Percentiles rank a stretch among this genome's conserved stretches.
Conservation (phyloP, 2,329 filamentous ascomycete genomes). For the Epicoccum sorghinum region DNA sequence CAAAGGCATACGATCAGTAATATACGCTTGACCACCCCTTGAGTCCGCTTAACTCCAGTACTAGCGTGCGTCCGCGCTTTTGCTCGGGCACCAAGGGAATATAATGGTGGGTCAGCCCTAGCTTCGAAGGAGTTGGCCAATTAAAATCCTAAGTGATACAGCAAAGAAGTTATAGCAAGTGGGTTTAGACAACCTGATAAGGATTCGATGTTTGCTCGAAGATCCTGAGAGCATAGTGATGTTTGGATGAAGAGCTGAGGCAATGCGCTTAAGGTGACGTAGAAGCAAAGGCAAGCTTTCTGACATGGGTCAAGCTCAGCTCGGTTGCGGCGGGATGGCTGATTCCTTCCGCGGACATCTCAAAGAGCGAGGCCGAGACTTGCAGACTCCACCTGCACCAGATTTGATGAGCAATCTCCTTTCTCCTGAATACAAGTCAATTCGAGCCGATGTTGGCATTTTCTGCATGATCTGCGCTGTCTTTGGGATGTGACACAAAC, state of each 20-base stretch:
- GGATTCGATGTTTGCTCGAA: neutral
- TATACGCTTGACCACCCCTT: slow-evolving; percentile 1
- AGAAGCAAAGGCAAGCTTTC: neutral
- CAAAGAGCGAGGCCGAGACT: slow-evolving; percentile 3
- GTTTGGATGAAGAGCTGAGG: neutral
- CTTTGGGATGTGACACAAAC: neutral
- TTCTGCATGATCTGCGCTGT: neutral
- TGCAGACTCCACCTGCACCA: neutral
- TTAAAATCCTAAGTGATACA: neutral
- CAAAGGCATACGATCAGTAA: neutral
- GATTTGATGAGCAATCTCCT: slow-evolving; percentile 9
- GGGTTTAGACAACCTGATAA: neutral
- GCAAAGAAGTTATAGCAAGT: neutral
- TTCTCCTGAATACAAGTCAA: neutral
- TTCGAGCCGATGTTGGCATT: too few species aligned
- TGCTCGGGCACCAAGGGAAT: slow-evolving; percentile 1
- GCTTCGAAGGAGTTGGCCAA: neutral
- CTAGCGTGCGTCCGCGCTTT: slow-evolving; percentile 19
- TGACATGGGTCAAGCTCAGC: slow-evolving; percentile 6
- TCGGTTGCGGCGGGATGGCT: slow-evolving; percentile 1
- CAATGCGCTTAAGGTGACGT: slow-evolving; percentile 7
- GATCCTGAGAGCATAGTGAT: slow-evolving; percentile 1
- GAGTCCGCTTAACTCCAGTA: slow-evolving; percentile 8
- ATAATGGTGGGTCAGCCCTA: slow-evolving; percentile 7
- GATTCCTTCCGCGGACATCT: neutral